Base-by-base conservation (phyloP, 495 filamentous ascomycete species). In the Penicillium angulare region DNA sequence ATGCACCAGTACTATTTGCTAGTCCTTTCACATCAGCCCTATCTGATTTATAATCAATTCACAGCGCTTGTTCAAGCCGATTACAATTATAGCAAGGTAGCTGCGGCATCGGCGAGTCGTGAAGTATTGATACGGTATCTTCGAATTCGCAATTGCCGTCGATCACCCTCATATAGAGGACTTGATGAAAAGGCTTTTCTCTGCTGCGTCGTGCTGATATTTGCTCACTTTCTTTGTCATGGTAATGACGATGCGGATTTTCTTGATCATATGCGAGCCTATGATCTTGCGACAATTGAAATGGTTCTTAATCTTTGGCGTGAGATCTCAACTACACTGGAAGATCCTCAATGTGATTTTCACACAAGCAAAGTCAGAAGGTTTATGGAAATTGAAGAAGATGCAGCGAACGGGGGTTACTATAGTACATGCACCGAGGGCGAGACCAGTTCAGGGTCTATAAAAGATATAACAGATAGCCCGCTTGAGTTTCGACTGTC, bases 121-220 rank as follows among this genome's bases (percentile, higher is more conserved):
- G 68, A 75, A 34, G 61, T 77, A 47, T 59, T 81, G 6, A 47
- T 50, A 5, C 61, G 64, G 22, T 80, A 71, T 49, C 63, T 66
- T 21, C 20, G 50, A 12, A 43, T 79, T 24, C 72, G 79, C 3
- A 56, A 60, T 17, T 52, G 56, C 16, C 60, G 58, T 26, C 56
- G 57, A n/a, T 59, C 66, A n/a, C 63, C 66, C 33, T 58, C 72
- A 43, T 80, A 76, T 61, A 75, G 77, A 22, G 59, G 72, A 3
- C 51, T 76, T 13, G 79, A 81, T 47, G 79, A 78, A 40, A 70
- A 79, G 50, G 75, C 57, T 15, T 80, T 80, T 59, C 72, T 65
- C 0, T 65, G 68, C 3, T 66, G 75, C 16, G 60, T 76, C 3
- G 49, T 74, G 5, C 61, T 81, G 15, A 52, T 78, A 3, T 63